phyloP scores from a whole-genome alignment of 257 asterid genomes.

The Anisodus tanguticus region DNA sequence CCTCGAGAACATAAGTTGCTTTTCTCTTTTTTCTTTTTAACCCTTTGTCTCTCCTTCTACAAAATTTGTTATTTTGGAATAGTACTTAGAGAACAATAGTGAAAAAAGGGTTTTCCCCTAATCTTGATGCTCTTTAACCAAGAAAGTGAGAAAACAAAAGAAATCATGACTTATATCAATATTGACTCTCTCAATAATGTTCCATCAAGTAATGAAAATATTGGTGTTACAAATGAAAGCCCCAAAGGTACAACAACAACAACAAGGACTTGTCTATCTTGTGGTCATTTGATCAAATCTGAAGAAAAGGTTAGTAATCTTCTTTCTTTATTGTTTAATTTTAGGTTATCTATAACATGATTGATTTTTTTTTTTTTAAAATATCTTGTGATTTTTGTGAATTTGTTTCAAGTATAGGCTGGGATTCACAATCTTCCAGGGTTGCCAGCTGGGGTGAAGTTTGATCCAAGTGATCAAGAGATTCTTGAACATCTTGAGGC shows the following conservation, averaged over 20 bases:
- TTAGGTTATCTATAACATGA: not conserved
- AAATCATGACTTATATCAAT: constrained; percentile 40
- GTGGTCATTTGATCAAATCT: constrained; percentile 44
- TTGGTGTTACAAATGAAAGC: constrained; percentile 12
- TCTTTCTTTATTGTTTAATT: not conserved
- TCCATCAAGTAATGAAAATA: constrained; percentile 13
- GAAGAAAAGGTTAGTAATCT: constrained; percentile 42
- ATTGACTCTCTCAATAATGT: constrained; percentile 29
- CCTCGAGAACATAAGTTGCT: constrained; percentile 41
- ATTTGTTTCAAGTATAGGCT: constrained; percentile 28
- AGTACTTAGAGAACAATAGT: constrained; percentile 34
- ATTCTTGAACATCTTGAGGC: constrained; percentile 58
- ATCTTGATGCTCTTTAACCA: constrained; percentile 31
- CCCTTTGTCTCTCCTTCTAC: constrained; percentile 35
- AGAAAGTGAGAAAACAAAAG: not conserved
- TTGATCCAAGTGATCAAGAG: constrained; percentile 58
- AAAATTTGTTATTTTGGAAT: constrained; percentile 31
- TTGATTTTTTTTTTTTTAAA: not conserved
- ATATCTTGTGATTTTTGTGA: not conserved
- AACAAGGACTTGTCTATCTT: constrained; percentile 46
- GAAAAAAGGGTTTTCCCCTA: constrained; percentile 13
- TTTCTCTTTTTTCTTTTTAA: constrained; percentile 41
- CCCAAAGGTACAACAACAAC: constrained; percentile 8
- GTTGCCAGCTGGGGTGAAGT: constrained; percentile 56
- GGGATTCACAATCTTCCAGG: constrained; percentile 51